These are phyloP conservation scores for Fraxinus greggii DNA, from an alignment of 305 asterid species.

Conservation along the genomic window DNA sequence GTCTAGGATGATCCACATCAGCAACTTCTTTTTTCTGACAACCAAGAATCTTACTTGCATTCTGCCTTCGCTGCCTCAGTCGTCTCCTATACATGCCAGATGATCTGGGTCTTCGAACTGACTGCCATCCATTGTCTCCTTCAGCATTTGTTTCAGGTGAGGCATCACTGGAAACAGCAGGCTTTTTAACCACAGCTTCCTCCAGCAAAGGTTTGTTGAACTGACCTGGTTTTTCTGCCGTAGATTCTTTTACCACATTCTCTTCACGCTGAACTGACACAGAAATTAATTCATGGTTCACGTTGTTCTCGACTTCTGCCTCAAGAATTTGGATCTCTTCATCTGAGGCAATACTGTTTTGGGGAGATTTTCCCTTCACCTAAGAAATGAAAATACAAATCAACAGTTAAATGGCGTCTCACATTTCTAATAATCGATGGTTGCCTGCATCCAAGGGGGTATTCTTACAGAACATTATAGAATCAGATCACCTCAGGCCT, in stretches of 20 bases:
- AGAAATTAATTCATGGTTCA: slow-evolving; percentile 31
- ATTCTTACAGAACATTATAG: neutral
- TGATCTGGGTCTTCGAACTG: slow-evolving; percentile 88
- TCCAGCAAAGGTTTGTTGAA: slow-evolving; percentile 36
- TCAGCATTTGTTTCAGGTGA: slow-evolving; percentile 62
- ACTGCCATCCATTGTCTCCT: slow-evolving; percentile 98
- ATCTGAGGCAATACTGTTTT: slow-evolving; percentile 44
- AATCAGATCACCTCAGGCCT: neutral
- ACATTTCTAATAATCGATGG: neutral
- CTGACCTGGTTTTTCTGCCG: slow-evolving; percentile 39
- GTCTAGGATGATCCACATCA: slow-evolving; percentile 59
- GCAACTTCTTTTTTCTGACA: slow-evolving; percentile 74
- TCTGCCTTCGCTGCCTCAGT: slow-evolving; percentile 70
- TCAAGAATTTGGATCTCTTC: slow-evolving; percentile 45
- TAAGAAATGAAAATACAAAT: slow-evolving; percentile 35
- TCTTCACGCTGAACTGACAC: slow-evolving; percentile 45
- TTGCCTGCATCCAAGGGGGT: neutral
- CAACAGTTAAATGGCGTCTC: neutral
- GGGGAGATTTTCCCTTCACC: slow-evolving; percentile 73
- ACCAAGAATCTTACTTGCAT: slow-evolving; percentile 50
- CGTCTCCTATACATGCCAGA: slow-evolving; percentile 71
- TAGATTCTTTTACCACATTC: slow-evolving; percentile 35
- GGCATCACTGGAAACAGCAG: slow-evolving; percentile 40
- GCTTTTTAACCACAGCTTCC: slow-evolving; percentile 37
- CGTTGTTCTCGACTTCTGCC: slow-evolving; percentile 40